phyloP scores from a whole-genome alignment of 139 green algal species.

The Volvox africanus region DNA sequence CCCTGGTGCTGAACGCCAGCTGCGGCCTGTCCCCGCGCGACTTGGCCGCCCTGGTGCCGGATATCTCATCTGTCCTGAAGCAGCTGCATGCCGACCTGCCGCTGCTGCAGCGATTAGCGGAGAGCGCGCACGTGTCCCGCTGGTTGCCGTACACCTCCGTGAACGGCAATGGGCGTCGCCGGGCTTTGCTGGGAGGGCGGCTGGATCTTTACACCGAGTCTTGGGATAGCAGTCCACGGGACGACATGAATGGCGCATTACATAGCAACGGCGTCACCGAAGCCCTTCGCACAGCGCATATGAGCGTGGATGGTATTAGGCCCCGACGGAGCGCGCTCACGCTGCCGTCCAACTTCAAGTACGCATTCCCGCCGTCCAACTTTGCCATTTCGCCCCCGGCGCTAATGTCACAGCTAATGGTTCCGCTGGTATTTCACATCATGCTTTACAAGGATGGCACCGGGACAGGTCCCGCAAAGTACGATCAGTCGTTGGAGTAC shows the following conservation, averaged over 20 bases:
- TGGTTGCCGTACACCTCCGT: no score
- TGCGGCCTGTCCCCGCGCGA: not conserved
- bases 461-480: not conserved
- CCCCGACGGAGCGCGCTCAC: no score
- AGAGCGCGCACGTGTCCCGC: not conserved
- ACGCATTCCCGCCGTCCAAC: not conserved
- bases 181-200: no score
- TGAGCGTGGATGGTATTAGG: no score
- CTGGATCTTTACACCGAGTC: no score
- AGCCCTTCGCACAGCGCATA: no score
- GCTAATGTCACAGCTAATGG: not conserved
- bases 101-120: not conserved
- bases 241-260: no score
- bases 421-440: slow-evolving; percentile 33
- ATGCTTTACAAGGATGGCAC: slow-evolving; percentile 25
- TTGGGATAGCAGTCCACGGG: no score
- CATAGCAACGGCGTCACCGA: no score
- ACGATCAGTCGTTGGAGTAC: not conserved
- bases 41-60: not conserved
- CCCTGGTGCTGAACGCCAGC: not conserved
- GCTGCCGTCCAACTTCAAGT: no score
- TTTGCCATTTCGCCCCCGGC: not conserved
- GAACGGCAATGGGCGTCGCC: no score
- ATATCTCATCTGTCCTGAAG: not conserved
- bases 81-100: slow-evolving; percentile 3